Conservation (phyloP, 2,329 filamentous ascomycete species). For the Cladosporium sp. region DNA sequence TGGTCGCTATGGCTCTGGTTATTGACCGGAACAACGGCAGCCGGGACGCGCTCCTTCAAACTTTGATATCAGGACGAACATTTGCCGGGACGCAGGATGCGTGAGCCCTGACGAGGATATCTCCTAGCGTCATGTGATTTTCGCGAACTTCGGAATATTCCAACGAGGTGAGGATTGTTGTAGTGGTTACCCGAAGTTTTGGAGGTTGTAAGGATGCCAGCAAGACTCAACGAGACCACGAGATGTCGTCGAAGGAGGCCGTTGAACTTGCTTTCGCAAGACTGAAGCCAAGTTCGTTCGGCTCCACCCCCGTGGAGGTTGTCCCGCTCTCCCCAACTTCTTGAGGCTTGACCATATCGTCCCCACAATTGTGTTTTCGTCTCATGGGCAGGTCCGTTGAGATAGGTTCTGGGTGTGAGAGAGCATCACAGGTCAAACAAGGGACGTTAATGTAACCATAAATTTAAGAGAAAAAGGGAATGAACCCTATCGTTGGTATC, state of each 20-base stretch:
- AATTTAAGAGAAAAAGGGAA: neutral
- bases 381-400: too few relatives aligned
- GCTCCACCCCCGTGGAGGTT: neutral
- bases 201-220: neutral
- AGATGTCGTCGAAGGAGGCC: neutral
- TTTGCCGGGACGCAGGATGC: neutral
- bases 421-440: too few relatives aligned
- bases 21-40: neutral
- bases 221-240: neutral
- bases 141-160: neutral
- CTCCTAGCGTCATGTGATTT: neutral
- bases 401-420: too few relatives aligned
- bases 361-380: too few relatives aligned
- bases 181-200: neutral
- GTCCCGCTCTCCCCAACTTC: neutral
- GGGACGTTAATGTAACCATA: too few relatives aligned
- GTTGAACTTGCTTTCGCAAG: neutral
- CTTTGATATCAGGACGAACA: neutral
- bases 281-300: neutral
- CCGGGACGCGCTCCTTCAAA: neutral
- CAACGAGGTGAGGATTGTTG: neutral
- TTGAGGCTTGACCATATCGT: neutral
- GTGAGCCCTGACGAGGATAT: neutral
- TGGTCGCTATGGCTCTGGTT: neutral
- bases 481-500: constrained; percentile 7